Evolutionary conservation across 1,284 basidiomycete genomes (phyloP), one percentile per base, ranked within the genome.

Genomic region (Paramarasmius palmivorus): DNA sequence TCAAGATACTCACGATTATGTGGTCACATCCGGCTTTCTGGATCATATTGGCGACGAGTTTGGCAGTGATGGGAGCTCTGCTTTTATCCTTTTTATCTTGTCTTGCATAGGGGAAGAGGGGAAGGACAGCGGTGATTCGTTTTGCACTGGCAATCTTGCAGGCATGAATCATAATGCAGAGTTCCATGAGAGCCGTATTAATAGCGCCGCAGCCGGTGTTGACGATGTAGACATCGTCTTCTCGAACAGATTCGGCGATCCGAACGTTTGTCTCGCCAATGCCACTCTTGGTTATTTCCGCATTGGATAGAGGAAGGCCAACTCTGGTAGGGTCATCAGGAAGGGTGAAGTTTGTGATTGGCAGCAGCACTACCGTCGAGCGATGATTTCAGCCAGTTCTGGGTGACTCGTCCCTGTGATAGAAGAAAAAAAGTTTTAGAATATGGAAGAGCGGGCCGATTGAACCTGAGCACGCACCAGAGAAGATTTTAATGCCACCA

Each of bases 61-160:
- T 99, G 49, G 97, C 97, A 3, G 96, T 96, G 68, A 99, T 99
- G 41, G 97, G 97, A 17, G 97, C 97, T 51, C 97, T 84, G 62
- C 92, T 95, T 77, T 99, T 99, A 82, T 99, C 97, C 76, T 99
- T 99, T 74, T 99, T 99, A 79, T 99, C 97, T 74, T 99, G 95
- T 44, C 95, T 83, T 23, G 95, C 86, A 72, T 98, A 98, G 17
- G 94, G 94, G 74, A 95, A 98, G 49, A 97, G 83, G 42, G 95
- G 95, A 53, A 97, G 82, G 61, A 99, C 95, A 26, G 96, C 96
- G 17, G 96, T 98, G 68, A 99, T 98, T 61, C 97, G 82, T 68
- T 90, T 92, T 50, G 96, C 95, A 60, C 93, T 95, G 32, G 93
- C 92, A 66, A 95, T 95, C 76, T 97, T 98, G 86, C 97, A 98